phyloP scores from a whole-genome alignment of 1,284 basidiomycete genomes.

The Chondrostereum purpureum region DNA sequence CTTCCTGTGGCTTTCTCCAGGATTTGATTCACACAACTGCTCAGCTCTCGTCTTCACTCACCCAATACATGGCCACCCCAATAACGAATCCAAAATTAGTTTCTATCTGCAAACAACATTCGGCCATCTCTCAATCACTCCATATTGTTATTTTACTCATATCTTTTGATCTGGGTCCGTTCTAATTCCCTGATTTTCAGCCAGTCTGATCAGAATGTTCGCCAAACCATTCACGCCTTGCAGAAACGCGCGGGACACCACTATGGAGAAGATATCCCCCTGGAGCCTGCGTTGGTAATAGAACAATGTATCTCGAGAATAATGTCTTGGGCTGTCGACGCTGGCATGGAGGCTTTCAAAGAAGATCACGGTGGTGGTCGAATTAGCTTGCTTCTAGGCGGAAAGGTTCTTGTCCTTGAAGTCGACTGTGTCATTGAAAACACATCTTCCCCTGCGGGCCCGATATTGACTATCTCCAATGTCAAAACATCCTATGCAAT shows the following conservation, averaged over 20 bases:
- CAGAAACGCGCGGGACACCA: slow-evolving; percentile 35
- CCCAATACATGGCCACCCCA: slow-evolving; percentile 39
- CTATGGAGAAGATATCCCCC: slow-evolving; percentile 60
- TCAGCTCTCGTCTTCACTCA: slow-evolving; percentile 47
- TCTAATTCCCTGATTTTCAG: slow-evolving; percentile 16
- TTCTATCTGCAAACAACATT: slow-evolving; percentile 59
- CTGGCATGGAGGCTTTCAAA: slow-evolving; percentile 68
- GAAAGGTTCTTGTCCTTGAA: slow-evolving; percentile 72
- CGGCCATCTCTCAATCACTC: slow-evolving; percentile 41
- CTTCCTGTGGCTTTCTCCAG: slow-evolving; percentile 36
- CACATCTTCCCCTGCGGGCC: slow-evolving; percentile 25
- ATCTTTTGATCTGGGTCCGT: slow-evolving; percentile 6
- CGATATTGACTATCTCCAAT: slow-evolving; percentile 38
- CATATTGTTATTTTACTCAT: slow-evolving; percentile 32
- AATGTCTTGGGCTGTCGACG: slow-evolving; percentile 50
- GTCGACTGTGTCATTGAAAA: slow-evolving; percentile 51
- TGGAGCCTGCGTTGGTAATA: slow-evolving; percentile 35
- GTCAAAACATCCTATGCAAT: slow-evolving; percentile 72
- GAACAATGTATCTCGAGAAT: slow-evolving; percentile 54
- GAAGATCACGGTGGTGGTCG: slow-evolving; percentile 46
- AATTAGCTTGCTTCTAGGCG: slow-evolving; percentile 59
- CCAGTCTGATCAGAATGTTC: slow-evolving; percentile 47
- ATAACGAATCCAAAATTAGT: slow-evolving; percentile 59
- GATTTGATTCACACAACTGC: slow-evolving; percentile 44
- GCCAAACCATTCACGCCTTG: slow-evolving; percentile 37